Percentiles rank a stretch among this genome's conserved stretches.
Evolutionary conservation across 257 asterid species (phyloP).

Genomic region (Verbascum thapsus): DNA sequence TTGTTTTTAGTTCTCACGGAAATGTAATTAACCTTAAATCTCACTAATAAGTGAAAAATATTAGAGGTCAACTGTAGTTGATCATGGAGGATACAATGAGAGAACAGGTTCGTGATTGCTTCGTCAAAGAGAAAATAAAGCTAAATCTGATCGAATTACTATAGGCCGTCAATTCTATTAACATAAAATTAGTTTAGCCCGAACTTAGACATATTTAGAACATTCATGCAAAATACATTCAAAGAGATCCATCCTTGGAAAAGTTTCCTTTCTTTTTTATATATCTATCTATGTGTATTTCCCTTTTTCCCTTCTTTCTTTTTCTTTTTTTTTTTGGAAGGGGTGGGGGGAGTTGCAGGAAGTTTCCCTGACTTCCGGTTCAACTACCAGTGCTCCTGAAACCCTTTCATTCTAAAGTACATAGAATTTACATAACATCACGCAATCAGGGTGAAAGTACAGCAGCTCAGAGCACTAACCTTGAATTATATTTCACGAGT

Average conservation of each 20-base stretch:
- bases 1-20: neutral
- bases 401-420: conserved; percentile 18
- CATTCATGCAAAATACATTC: conserved; percentile 10
- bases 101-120: neutral
- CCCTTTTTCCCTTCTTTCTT: too few species aligned
- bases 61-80: neutral
- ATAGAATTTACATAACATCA: neutral
- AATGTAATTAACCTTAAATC: conserved; percentile 3
- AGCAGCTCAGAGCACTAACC: conserved; percentile 38
- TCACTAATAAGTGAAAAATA: conserved; percentile 1
- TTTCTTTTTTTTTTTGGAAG: too few species aligned
- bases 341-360: too few species aligned
- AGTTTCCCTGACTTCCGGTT: neutral
- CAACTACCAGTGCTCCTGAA: neutral
- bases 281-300: too few species aligned
- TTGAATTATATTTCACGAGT: conserved; percentile 48
- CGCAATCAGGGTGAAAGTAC: neutral
- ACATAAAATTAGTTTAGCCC: conserved; percentile 6
- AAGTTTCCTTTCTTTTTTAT: conserved; percentile 4
- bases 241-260: neutral
- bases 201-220: neutral
- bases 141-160: neutral
- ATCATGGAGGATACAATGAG: conserved; percentile 4
- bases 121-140: neutral
- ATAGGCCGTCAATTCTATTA: neutral